Base-by-base conservation (phyloP, 2,329 filamentous ascomycete genomes). In the Colletotrichum cereale region DNA sequence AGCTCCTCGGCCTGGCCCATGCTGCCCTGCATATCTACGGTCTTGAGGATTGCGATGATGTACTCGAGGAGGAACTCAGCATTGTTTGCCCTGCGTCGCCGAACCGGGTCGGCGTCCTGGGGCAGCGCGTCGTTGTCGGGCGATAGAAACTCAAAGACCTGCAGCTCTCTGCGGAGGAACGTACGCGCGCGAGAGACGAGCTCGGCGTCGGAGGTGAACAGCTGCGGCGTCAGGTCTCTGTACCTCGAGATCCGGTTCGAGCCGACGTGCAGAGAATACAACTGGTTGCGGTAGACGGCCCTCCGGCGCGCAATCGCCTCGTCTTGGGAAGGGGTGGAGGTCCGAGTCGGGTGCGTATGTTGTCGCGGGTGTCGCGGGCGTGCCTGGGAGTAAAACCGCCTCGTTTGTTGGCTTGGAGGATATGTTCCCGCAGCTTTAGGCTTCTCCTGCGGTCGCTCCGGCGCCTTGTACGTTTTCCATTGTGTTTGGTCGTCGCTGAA, bases 31-130 rank as follows among this genome's bases (percentile, higher is more conserved):
- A 95, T 86, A 77, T 97, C 94, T 21, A 96, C 89, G 0, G 90
- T 93, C 79, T 93, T 95, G 70, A 98, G 82, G 29, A 98, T 92
- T 12, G 92, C 92, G 50, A 98, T 82, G 64, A 97, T 89, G 79
- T 97, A 97, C 77, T 97, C 93, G 12, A 98, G 86, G 14, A 98
- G 81, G 73, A 95, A 97, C 77, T 97, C 95, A 10, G 92, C 89
- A 76, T 95, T 96, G 74, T 89, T 91, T 6, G 87, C 87, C 50
- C 89, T 65, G 24, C 73, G 72, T 16, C 67, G 67, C 21, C 64
- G 57, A 16, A 66, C 53, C 5, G 73, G 73, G 36, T 73, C 73
- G 26, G 60, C 52, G n/a, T 70, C 70, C 21, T 40, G 48, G 3
- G 63, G 16, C 24, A n/a, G 63, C 38, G 58, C 47, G 21, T 73